Evolutionary conservation across 306 rosid species (phyloP).

Genomic region (Rosa chinensis): DNA sequence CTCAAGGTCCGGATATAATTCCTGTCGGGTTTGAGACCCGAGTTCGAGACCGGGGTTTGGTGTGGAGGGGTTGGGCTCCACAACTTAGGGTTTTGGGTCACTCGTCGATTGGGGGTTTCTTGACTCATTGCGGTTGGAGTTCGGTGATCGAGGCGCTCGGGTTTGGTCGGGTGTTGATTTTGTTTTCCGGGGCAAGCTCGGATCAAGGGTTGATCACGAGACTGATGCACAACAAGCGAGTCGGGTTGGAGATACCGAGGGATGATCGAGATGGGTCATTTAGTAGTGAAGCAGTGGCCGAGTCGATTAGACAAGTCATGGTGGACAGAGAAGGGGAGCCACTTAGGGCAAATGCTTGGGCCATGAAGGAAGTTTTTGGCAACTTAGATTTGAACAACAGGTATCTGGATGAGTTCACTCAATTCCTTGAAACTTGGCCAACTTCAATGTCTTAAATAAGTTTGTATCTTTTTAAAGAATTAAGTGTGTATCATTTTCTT

Average conservation of each 20-base stretch:
- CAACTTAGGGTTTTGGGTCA: constrained; percentile 17
- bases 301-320: constrained; percentile 18
- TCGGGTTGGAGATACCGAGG: constrained; percentile 22
- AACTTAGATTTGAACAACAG: background rate
- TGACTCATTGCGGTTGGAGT: constrained; percentile 34
- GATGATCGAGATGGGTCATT: constrained; percentile 18
- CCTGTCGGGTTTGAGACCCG: constrained; percentile 5
- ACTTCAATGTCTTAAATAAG: background rate
- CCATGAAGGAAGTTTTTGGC: constrained; percentile 16
- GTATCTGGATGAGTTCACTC: constrained; percentile 9
- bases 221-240: background rate
- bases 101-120: background rate
- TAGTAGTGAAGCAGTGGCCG: constrained; percentile 18
- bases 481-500: too few relatives aligned
- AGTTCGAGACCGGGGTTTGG: constrained; percentile 11
- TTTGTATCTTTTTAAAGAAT: too few relatives aligned
- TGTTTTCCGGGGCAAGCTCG: constrained; percentile 14
- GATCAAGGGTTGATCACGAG: constrained; percentile 21
- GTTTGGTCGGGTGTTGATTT: constrained; percentile 10
- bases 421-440: background rate
- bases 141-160: constrained; percentile 25
- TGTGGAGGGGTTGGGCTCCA: constrained; percentile 26
- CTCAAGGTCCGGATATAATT: background rate
- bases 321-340: constrained; percentile 13
- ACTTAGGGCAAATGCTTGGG: constrained; percentile 7